These are phyloP conservation scores for Daldinia sp. DNA, from an alignment of 2,329 filamentous ascomycete genomes.

Conservation along the genomic window DNA sequence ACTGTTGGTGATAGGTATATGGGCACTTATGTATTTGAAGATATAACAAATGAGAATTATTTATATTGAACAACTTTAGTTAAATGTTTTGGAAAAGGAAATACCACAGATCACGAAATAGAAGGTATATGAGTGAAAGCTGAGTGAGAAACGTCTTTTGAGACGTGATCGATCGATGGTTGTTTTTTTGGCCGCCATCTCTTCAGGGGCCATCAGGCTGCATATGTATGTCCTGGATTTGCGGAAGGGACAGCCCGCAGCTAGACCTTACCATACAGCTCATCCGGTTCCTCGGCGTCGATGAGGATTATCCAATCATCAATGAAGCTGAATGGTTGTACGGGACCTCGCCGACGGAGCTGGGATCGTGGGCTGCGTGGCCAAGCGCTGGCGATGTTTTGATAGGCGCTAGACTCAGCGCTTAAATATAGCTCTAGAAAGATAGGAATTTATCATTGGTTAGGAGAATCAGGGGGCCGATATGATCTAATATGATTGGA, in stretches of 20 bases:
- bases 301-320: slow-evolving; percentile 29
- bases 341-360: slow-evolving; percentile 8
- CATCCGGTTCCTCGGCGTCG: slow-evolving; percentile 31
- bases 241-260: slow-evolving; percentile 20
- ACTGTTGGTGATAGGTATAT: background rate
- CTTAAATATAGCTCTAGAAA: slow-evolving; percentile 14
- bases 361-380: slow-evolving; percentile 5
- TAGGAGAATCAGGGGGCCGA: background rate
- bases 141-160: slow-evolving; percentile 2
- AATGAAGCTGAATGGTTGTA: slow-evolving; percentile 16
- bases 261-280: slow-evolving; percentile 26
- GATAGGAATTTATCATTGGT: slow-evolving; percentile 21
- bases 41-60: background rate
- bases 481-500: slow-evolving; percentile 14
- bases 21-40: too few relatives aligned
- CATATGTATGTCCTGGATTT: slow-evolving; percentile 12
- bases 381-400: slow-evolving; percentile 25
- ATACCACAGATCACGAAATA: background rate
- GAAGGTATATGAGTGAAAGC: background rate
- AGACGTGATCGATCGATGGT: slow-evolving; percentile 14
- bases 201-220: slow-evolving; percentile 4
- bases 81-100: background rate
- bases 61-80: background rate
- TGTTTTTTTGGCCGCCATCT: slow-evolving; percentile 31
- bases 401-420: slow-evolving; percentile 31